A percentile compares a stretch with the other conserved stretches of the same genome.
phyloP scores from a whole-genome alignment of 768 basidiomycete genomes.

The Amanita pseudoporphyria region DNA sequence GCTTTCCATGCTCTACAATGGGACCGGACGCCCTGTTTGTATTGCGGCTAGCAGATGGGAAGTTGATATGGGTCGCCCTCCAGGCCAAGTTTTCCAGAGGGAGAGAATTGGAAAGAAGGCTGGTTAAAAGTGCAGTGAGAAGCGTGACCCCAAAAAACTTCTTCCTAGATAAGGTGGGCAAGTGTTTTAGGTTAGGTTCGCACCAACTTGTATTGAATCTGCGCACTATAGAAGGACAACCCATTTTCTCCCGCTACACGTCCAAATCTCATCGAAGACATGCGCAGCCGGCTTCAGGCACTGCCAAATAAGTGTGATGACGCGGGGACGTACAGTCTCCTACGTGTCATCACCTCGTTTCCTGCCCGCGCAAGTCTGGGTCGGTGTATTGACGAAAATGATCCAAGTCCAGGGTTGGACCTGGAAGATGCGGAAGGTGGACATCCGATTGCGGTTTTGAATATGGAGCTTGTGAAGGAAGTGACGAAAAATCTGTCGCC shows the following conservation, averaged over 20 bases:
- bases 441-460: conserved; percentile 32
- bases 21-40: conserved; percentile 35
- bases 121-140: conserved; percentile 27
- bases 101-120: conserved; percentile 20
- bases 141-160: conserved; percentile 33
- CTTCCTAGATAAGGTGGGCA: conserved; percentile 30
- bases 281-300: conserved; percentile 15
- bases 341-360: conserved; percentile 33
- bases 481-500: conserved; percentile 27
- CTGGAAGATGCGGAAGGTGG: conserved; percentile 29
- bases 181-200: too few relatives aligned
- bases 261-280: conserved; percentile 21
- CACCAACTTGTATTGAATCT: too few relatives aligned
- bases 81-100: conserved; percentile 31
- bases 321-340: conserved; percentile 28
- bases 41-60: conserved; percentile 23
- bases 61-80: conserved; percentile 31
- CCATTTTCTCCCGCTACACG: conserved; percentile 23
- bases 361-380: conserved; percentile 29
- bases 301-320: conserved; percentile 27
- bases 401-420: neutral
- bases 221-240: conserved; percentile 31
- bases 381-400: conserved; percentile 15
- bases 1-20: conserved; percentile 31
- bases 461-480: conserved; percentile 30